These are phyloP conservation scores for Malbranchea cinnamomea DNA, from an alignment of 2,329 filamentous ascomycete species.

Conservation along the genomic window DNA sequence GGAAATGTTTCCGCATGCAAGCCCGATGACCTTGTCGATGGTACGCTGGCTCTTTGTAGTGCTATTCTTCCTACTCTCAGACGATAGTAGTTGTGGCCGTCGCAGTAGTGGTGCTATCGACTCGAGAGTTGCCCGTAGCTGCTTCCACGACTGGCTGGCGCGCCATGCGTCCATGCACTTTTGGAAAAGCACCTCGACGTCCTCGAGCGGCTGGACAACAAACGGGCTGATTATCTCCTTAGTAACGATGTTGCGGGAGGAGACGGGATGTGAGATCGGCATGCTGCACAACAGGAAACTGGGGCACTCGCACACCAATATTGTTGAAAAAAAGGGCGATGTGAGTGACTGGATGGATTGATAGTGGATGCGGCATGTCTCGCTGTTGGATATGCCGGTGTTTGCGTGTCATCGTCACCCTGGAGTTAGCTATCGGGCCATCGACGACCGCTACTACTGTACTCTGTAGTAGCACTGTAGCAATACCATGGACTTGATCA, in stretches of 20 bases:
- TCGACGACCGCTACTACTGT: too few relatives aligned
- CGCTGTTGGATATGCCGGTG: too few relatives aligned
- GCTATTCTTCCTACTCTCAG: background rate
- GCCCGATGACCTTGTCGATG: constrained; percentile 7
- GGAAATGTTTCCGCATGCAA: constrained; percentile 5
- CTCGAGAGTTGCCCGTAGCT: constrained; percentile 3
- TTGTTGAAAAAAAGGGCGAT: too few relatives aligned
- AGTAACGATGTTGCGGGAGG: constrained; percentile 4
- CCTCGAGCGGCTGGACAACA: background rate
- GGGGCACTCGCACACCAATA: too few relatives aligned
- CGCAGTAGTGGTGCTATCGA: background rate
- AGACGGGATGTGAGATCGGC: background rate
- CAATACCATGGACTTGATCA: too few relatives aligned
- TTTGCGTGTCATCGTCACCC: too few relatives aligned
- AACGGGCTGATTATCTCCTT: constrained; percentile 1
- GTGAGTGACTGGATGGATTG: too few relatives aligned
- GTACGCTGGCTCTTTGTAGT: background rate
- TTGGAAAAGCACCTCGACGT: constrained; percentile 1
- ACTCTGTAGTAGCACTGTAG: too few relatives aligned
- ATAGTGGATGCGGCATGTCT: too few relatives aligned
- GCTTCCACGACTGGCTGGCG: constrained; percentile 4
- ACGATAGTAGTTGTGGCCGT: background rate
- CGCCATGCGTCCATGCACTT: constrained; percentile 3
- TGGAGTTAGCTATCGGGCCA: too few relatives aligned
- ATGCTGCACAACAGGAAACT: too few relatives aligned